Evolutionary conservation across 2,329 filamentous ascomycete genomes (phyloP).

Genomic region (Lachnellula suecica): DNA sequence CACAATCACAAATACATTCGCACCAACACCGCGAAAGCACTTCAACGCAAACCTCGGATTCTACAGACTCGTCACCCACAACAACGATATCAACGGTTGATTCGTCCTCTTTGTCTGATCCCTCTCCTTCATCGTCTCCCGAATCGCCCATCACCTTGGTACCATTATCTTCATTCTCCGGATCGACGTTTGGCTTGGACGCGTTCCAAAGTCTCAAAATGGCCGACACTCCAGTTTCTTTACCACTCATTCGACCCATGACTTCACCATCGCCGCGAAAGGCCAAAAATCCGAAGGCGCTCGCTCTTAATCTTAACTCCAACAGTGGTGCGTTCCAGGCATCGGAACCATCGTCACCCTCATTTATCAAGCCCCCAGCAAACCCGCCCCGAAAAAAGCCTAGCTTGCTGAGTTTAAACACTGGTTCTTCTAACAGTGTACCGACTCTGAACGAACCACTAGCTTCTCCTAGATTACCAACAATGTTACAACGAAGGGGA

Average conservation of each 20-base stretch:
- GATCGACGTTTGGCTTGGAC: constrained; percentile 50
- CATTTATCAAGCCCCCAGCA: constrained; percentile 76
- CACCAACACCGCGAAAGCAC: constrained; percentile 76
- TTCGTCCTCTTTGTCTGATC: constrained; percentile 85
- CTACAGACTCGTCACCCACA: constrained; percentile 91
- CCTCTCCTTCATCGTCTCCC: constrained; percentile 87
- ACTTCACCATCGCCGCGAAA: constrained; percentile 69
- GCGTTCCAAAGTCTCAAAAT: constrained; percentile 36
- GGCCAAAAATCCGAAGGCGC: constrained; percentile 79
- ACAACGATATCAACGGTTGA: constrained; percentile 92
- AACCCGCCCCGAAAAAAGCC: constrained; percentile 69
- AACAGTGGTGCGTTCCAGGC: constrained; percentile 45
- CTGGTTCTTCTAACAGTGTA: constrained; percentile 55
- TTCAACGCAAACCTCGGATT: constrained; percentile 78
- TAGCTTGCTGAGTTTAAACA: constrained; percentile 76
- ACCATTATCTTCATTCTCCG: constrained; percentile 67
- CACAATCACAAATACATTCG: constrained; percentile 25
- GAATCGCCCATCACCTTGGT: constrained; percentile 80
- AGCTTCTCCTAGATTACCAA: constrained; percentile 53
- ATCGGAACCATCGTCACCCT: constrained; percentile 61
- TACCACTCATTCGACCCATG: constrained; percentile 53
- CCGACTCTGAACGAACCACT: constrained; percentile 50
- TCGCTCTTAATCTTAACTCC: constrained; percentile 71
- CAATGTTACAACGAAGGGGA: constrained; percentile 60
- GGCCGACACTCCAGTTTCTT: constrained; percentile 41